Base-by-base conservation (phyloP, 2,329 filamentous ascomycete species). In the Aspergillus sp. region DNA sequence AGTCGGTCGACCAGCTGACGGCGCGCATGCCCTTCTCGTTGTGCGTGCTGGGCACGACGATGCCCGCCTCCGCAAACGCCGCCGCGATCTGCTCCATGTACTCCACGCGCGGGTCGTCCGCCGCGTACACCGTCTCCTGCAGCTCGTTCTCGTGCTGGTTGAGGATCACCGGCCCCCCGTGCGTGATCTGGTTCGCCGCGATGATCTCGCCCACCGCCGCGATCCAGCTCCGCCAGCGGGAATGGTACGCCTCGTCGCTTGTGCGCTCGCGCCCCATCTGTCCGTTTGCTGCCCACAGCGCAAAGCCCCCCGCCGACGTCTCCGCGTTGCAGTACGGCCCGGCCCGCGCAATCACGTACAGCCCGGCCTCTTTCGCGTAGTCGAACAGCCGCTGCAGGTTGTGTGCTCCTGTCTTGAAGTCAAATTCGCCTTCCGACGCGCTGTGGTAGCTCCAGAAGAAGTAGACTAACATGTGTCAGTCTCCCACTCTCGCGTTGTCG, bases 121-220 rank as follows among this genome's bases (percentile, higher is more conserved):
- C 61, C 3, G 64, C 62, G 51, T 81, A 73, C 2, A 48, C 60
- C 1, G 73, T 76, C 58, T 81, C 70, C 54, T 76, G 73, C 19
- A 80, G 68, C 58, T 82, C 80, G 49, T 82, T 83, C 58, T 83
- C 80, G 16, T 81, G 71, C 56, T 83, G 78, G 42, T 74, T 76
- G 9, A 82, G 63, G 41, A 81, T 79, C 11, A 82, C 72, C 0
- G 79, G 76, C 19, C 79, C 79, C 3, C 76, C 77, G 9, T 78
- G 75, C 0, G 78, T 81, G 47, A 80, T 75, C 54, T 79, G 72
- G 44, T 82, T 81, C 29, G 67, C 70, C 2, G 73, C 74, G 50
- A 82, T 75, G 38, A 81, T 78, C 14, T 70, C 64, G 14, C 77
- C 78, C 21, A 81, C 70, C 48, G 74, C 62, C 4, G 61, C 58